phyloP scores from a whole-genome alignment of 2,329 filamentous ascomycete genomes.

The Penicillium sp. region DNA sequence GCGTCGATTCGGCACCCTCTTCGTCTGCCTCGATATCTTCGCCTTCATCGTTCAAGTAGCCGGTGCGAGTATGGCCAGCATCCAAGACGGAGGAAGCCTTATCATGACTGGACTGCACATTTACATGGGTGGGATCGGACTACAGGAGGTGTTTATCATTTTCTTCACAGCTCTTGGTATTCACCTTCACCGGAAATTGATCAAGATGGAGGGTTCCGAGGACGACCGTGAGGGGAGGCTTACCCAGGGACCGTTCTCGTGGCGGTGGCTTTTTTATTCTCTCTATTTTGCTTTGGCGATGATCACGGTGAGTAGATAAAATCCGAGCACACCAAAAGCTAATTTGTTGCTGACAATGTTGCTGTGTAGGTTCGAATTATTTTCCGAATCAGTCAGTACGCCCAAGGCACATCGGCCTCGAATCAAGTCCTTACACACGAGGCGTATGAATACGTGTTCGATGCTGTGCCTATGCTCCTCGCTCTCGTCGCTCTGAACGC shows the following conservation, averaged over 20 bases:
- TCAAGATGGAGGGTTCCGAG: constrained; percentile 25
- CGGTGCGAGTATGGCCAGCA: constrained; percentile 42
- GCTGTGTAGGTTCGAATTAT: constrained; percentile 56
- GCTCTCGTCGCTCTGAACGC: constrained; percentile 47
- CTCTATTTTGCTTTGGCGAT: constrained; percentile 46
- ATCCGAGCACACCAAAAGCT: not conserved
- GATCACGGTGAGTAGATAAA: constrained; percentile 40
- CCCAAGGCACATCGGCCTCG: constrained; percentile 57
- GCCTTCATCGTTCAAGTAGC: constrained; percentile 49
- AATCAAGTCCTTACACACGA: constrained; percentile 60
- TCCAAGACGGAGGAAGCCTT: constrained; percentile 24
- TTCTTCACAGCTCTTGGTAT: constrained; percentile 48
- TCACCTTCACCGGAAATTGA: constrained; percentile 41
- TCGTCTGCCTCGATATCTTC: constrained; percentile 49
- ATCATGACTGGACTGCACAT: constrained; percentile 49
- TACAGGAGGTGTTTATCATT: constrained; percentile 56
- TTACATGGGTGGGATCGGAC: constrained; percentile 58
- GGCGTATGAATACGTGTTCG: constrained; percentile 54
- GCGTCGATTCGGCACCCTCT: constrained; percentile 42
- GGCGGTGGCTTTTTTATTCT: constrained; percentile 35
- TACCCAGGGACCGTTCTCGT: not conserved
- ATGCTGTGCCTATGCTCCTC: constrained; percentile 60
- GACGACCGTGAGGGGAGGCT: not conserved
- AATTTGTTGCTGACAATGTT: not conserved
- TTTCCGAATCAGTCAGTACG: constrained; percentile 62